A percentile compares a stretch with the other conserved stretches of the same genome.
phyloP scores from a whole-genome alignment of 2,329 filamentous ascomycete species.

The Pseudocercospora fijiensis region DNA sequence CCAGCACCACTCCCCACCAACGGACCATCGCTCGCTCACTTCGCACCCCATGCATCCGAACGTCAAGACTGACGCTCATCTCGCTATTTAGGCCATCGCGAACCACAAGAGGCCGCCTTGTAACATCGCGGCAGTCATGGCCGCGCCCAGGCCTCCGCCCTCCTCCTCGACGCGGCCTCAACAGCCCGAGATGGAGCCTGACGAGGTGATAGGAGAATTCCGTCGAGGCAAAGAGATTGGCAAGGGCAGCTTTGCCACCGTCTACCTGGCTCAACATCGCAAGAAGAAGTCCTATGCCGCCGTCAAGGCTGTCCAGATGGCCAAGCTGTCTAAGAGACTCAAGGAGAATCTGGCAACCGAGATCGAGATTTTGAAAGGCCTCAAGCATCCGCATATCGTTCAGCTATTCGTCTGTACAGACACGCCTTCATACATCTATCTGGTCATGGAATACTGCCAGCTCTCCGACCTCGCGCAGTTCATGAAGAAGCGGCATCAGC shows the following conservation, averaged over 20 bases:
- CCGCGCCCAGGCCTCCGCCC: slow-evolving; percentile 29
- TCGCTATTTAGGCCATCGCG: slow-evolving; percentile 18
- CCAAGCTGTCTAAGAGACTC: slow-evolving; percentile 89
- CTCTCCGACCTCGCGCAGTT: slow-evolving; percentile 91
- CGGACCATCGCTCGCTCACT: slow-evolving; percentile 7
- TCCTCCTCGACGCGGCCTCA: slow-evolving; percentile 39
- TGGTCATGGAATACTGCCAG: slow-evolving; percentile 98
- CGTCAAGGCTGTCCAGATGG: slow-evolving; percentile 92
- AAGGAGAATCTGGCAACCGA: slow-evolving; percentile 94
- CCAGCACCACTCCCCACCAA: slow-evolving; percentile 13
- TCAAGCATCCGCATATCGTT: slow-evolving; percentile 96
- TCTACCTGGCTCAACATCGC: slow-evolving; percentile 61
- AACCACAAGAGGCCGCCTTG: slow-evolving; percentile 16
- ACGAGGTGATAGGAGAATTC: slow-evolving; percentile 68
- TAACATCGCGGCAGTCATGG: slow-evolving; percentile 31
- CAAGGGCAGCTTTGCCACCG: slow-evolving; percentile 95
- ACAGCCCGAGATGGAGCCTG: slow-evolving; percentile 37
- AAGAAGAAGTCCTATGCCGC: slow-evolving; percentile 79
- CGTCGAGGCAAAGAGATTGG: slow-evolving; percentile 85
- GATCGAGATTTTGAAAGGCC: slow-evolving; percentile 89
- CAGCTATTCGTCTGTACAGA: slow-evolving; percentile 93
- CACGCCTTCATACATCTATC: slow-evolving; percentile 81
- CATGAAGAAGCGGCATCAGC: slow-evolving; percentile 87
- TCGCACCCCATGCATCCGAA: slow-evolving; percentile 21
- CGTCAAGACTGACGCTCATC: slow-evolving; percentile 10